These are phyloP conservation scores for Coemansia sp. DNA, from an alignment of 192 early-diverging fungal genomes.

Conservation along the genomic window DNA sequence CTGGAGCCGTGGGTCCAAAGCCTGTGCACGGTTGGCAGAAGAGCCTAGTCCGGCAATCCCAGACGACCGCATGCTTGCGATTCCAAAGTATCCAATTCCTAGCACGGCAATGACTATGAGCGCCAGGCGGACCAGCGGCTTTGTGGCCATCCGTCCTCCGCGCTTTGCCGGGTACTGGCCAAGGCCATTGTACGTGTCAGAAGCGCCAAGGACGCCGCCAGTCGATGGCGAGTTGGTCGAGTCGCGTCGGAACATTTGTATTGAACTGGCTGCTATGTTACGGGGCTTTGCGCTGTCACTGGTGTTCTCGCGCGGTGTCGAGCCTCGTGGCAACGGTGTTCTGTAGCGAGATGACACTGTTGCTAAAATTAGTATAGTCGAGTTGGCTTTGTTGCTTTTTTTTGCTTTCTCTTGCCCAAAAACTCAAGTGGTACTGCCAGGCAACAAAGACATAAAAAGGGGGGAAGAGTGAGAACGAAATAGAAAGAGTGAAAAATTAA, in stretches of 20 bases:
- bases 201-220: not conserved
- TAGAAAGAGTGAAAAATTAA: not conserved
- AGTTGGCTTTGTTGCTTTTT: not conserved
- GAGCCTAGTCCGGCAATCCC: not conserved
- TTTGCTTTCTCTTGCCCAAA: not conserved
- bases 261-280: not conserved
- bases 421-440: not conserved
- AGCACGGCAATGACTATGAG: conserved; percentile 9
- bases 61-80: conserved; percentile 11
- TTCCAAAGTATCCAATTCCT: conserved; percentile 27
- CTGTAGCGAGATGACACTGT: conserved; percentile 15
- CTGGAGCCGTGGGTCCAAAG: conserved; percentile 39
- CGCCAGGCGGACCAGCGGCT: conserved; percentile 26
- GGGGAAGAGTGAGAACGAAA: not conserved
- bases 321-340: conserved; percentile 3
- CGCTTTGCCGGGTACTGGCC: conserved; percentile 45
- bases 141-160: conserved; percentile 18
- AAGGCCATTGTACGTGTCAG: conserved; percentile 24
- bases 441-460: not conserved
- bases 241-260: conserved; percentile 8
- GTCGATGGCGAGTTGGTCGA: not conserved
- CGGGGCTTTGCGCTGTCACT: conserved; percentile 1
- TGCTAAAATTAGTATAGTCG: not conserved
- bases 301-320: conserved; percentile 5
- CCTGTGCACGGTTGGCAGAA: not conserved